A percentile compares a stretch with the other conserved stretches of the same genome.
Conservation (phyloP, 2,329 filamentous ascomycete species). For the Clarireedia hainanense region DNA sequence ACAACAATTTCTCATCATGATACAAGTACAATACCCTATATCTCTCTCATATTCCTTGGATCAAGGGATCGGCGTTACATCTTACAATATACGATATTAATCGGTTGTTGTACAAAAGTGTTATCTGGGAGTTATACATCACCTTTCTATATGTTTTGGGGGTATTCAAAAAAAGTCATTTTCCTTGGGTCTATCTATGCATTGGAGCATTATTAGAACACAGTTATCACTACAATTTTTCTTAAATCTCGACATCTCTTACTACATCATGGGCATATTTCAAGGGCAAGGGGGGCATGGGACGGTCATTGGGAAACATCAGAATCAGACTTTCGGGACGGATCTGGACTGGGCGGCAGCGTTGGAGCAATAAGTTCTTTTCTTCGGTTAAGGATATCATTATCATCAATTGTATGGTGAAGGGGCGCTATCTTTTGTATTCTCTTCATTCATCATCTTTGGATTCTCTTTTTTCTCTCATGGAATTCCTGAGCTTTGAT, state of each 20-base stretch:
- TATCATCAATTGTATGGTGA: slow-evolving; percentile 4
- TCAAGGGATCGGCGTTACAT: slow-evolving; percentile 22
- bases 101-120: slow-evolving; percentile 26
- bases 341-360: background rate
- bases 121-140: slow-evolving; percentile 11
- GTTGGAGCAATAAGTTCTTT: slow-evolving; percentile 8
- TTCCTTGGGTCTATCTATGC: slow-evolving; percentile 4
- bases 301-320: background rate
- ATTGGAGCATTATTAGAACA: slow-evolving; percentile 9
- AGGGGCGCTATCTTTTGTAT: slow-evolving; percentile 4
- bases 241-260: slow-evolving; percentile 15
- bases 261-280: slow-evolving; percentile 14
- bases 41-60: slow-evolving; percentile 20
- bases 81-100: slow-evolving; percentile 15
- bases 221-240: background rate
- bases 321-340: slow-evolving; percentile 1
- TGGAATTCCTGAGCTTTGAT: background rate
- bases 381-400: background rate
- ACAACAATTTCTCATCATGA: slow-evolving; percentile 16
- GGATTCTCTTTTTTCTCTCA: background rate
- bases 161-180: slow-evolving; percentile 5
- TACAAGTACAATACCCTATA: slow-evolving; percentile 21
- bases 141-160: slow-evolving; percentile 1
- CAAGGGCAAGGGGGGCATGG: background rate
- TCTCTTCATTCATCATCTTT: slow-evolving; percentile 2